Evolutionary conservation across 139 green algal genomes (phyloP), one percentile per base, ranked within the genome.

Genomic region (Zygnema cylindricum): DNA sequence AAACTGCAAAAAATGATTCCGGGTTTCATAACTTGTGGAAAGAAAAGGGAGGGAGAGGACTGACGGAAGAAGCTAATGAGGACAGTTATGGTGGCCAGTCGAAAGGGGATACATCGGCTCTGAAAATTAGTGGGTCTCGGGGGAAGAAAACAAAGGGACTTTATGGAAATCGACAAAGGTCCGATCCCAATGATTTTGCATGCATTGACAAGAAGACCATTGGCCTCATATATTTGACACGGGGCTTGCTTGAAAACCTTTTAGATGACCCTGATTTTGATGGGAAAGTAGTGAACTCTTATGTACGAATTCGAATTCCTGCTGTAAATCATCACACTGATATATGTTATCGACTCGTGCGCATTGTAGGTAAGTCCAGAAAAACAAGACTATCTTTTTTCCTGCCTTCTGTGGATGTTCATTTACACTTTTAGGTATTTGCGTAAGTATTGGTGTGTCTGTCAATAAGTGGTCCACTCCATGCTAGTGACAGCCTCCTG

Each of bases 261-360:
- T 71, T 88, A 35, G 41, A 43, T 22, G 69, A 88, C 30, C 35
- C 63, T 32, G 82, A 25, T 36, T 88, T 88, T 84, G 82, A 88
- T 38, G 36, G 32, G 7, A 88, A 88, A 22, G 82, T 88, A 25
- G 36, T 54, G 35, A 54, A 54, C 82, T 54, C 82, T 1, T 88
- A 87, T 33, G 82, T 88, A 32, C 32, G 82, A 23, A 88, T 88
- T 23, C 76, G 75, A 1, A 35, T 83, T n/a, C 81, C 81, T 21
- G 25, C 39, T 0, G 30, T 69, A 0, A 40, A 0, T 35, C 36
- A 21, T n/a, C 81, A 86, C 41, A 83, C 30, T 21, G 82, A 88
- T 69, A 38, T 54, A 39, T 87, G 33, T 22, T 88, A 88, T 36
- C 82, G 82, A 1, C 82, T 88, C 11, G 82, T 88, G 7, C 1